Percentiles rank a stretch among this genome's conserved stretches.
These are phyloP conservation scores for Pythium coloratum DNA, from an alignment of 352 stramenopile species.

Conservation along the genomic window DNA sequence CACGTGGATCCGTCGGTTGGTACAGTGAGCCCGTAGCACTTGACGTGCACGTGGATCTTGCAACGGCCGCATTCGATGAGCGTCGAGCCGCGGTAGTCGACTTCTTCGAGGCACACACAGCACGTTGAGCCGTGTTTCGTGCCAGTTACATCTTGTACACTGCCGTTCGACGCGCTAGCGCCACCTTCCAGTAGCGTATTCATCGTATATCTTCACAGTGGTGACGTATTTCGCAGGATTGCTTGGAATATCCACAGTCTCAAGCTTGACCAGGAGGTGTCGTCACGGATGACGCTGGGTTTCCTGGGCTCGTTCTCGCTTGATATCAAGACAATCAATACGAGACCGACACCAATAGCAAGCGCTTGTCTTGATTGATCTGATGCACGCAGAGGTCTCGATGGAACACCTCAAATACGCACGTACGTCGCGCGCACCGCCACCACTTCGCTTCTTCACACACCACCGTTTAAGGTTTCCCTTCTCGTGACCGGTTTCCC, in stretches of 20 bases:
- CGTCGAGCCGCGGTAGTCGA: constrained; percentile 57
- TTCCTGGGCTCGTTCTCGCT: neutral
- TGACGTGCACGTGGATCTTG: constrained; percentile 67
- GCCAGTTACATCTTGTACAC: neutral
- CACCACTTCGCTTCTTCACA: constrained; percentile 3
- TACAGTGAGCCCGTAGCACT: constrained; percentile 73
- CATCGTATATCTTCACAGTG: neutral
- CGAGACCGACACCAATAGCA: neutral
- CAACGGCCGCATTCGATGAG: constrained; percentile 69
- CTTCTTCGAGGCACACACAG: constrained; percentile 73
- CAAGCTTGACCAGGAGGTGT: neutral
- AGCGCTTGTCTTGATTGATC: neutral
- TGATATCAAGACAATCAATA: neutral
- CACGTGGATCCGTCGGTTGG: constrained; percentile 41
- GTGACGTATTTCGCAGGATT: neutral
- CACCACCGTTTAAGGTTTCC: constrained; percentile 21
- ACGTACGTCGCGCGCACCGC: constrained; percentile 1
- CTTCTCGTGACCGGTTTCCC: constrained; percentile 3
- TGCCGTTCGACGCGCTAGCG: neutral
- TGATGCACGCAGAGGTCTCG: neutral
- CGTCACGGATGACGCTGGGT: neutral
- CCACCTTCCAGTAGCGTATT: neutral
- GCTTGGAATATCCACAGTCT: constrained; percentile 1
- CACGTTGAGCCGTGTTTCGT: constrained; percentile 28
- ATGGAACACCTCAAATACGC: neutral